A percentile compares a stretch with the other conserved stretches of the same genome.
These are phyloP conservation scores for Phoma sp. DNA, from an alignment of 2,329 filamentous ascomycete species.

Conservation along the genomic window DNA sequence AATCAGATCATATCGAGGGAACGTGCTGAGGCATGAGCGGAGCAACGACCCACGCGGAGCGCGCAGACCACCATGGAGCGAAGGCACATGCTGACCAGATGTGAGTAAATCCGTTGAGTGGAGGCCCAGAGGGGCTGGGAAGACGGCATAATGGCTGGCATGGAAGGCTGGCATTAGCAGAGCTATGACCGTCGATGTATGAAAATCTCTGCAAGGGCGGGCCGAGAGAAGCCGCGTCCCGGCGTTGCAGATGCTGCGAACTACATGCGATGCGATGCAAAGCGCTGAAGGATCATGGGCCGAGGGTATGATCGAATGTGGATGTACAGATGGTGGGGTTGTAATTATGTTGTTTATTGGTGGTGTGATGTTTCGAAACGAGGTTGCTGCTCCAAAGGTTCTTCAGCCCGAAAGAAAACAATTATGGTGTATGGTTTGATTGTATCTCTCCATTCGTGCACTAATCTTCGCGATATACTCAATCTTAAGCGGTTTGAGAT, in stretches of 20 bases:
- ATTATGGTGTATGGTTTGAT: no score
- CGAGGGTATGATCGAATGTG: not conserved
- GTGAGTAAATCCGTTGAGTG: slow-evolving; percentile 7
- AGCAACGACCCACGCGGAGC: not conserved
- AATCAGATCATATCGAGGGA: slow-evolving; percentile 24
- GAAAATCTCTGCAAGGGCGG: slow-evolving; percentile 37
- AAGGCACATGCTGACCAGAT: no score
- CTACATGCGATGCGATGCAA: slow-evolving; percentile 16
- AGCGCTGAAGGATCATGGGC: slow-evolving; percentile 3
- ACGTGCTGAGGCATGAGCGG: slow-evolving; percentile 21
- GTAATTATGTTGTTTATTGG: no score
- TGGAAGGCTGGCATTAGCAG: slow-evolving; percentile 13
- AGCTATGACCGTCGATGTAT: slow-evolving; percentile 17
- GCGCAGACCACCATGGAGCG: no score
- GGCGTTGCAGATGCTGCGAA: slow-evolving; percentile 16
- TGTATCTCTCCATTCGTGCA: no score
- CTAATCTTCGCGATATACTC: no score
- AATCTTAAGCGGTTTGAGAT: no score
- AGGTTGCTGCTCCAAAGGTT: no score
- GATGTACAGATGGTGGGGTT: not conserved
- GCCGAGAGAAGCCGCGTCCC: slow-evolving; percentile 27
- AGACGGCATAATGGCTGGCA: slow-evolving; percentile 5
- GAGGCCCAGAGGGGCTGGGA: slow-evolving; percentile 24
- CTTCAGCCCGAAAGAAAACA: no score
- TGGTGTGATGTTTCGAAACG: no score